Conservation (phyloP, 306 rosid species). For the Morella rubra region DNA sequence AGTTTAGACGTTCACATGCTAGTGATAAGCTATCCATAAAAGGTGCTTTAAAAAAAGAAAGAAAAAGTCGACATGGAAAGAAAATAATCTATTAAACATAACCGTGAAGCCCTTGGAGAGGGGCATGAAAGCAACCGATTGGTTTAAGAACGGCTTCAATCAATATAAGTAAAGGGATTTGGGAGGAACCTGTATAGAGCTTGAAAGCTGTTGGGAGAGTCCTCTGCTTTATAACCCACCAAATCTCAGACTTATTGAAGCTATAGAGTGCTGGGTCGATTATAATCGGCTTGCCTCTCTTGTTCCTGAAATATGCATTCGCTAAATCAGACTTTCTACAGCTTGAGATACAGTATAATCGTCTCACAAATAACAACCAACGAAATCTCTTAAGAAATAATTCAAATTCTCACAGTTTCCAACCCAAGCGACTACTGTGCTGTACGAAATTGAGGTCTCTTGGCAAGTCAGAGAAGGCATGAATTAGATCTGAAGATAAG, state of each 20-base stretch:
- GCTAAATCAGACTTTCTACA: neutral
- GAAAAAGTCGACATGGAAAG: too few species aligned
- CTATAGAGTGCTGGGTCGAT: slow-evolving; percentile 88
- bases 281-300: slow-evolving; percentile 81
- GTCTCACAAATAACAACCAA: slow-evolving; percentile 6
- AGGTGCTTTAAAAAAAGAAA: neutral
- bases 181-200: slow-evolving; percentile 79
- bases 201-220: slow-evolving; percentile 77
- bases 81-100: neutral
- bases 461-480: slow-evolving; percentile 73
- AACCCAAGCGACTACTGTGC: slow-evolving; percentile 80
- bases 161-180: neutral
- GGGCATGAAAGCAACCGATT: slow-evolving; percentile 7
- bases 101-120: slow-evolving; percentile 5
- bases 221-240: slow-evolving; percentile 87
- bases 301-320: slow-evolving; percentile 52
- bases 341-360: neutral
- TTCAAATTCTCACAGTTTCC: slow-evolving; percentile 61
- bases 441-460: slow-evolving; percentile 80
- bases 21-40: neutral
- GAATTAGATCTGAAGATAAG: slow-evolving; percentile 65
- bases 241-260: slow-evolving; percentile 79
- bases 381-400: neutral
- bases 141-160: neutral
- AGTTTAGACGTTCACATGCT: slow-evolving; percentile 41